Evolutionary conservation across 2,329 filamentous ascomycete species (phyloP), one percentile per base, ranked within the genome.

Genomic region (Fusarium algeriense): DNA sequence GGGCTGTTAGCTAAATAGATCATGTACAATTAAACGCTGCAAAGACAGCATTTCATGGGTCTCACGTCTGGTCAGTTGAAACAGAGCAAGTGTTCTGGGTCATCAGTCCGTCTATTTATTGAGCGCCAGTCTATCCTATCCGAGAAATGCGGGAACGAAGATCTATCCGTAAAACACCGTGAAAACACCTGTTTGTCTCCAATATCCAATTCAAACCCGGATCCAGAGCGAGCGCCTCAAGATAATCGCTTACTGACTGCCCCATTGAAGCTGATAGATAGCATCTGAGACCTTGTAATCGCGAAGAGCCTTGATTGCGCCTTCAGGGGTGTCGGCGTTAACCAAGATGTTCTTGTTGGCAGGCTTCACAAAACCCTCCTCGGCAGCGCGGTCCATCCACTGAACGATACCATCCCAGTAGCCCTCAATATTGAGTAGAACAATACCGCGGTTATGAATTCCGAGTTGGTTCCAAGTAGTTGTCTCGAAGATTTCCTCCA

Each of bases 391-490:
- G 77, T 87, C 85, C 65, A 98, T 89, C 95, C 95, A 98, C 54
- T 87, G 82, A 64, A 98, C 81, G 69, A 99, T 84, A 1, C 94
- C 94, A 80, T 97, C 92, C 89, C 95, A 99, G 82, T 97, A 98
- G 1, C 94, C 94, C 59, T 95, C 90, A 30, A 98, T 87, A 80
- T 98, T 98, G 74, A 93, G 89, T 52, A 98, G 84, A 58, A 95
- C 90, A 48, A 98, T 90, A 6, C 92, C 93, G 53, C 88, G 86
- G 75, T 86, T 87, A 82, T 98, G 96, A 73, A 99, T 98, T 2
- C 96, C 95, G 53, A 99, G 83, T 84, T 98, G 96, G 81, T 98
- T 98, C 95, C 96, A 99, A 14, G 93, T 97, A 30, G 90, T 91
- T 5, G 93, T 90, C 84, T 97, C 93, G 81, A 97, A 94, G 79